Conservation (phyloP, 495 filamentous ascomycete genomes). For the Aspergillus cristatus region DNA sequence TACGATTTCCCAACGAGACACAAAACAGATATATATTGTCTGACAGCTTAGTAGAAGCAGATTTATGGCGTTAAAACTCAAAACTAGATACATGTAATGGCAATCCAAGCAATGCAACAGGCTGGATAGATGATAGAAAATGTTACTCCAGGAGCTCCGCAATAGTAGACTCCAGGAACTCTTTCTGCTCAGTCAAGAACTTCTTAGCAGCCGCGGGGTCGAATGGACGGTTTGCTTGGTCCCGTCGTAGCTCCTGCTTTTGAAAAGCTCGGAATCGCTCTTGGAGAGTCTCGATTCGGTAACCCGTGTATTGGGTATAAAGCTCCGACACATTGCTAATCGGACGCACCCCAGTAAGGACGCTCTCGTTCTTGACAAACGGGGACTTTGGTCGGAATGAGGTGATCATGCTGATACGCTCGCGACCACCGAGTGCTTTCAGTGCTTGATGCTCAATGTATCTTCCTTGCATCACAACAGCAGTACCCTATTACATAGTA, state of each 20-base stretch:
- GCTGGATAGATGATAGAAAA: not conserved
- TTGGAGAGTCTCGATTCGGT: constrained; percentile 59
- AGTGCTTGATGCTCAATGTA: constrained; percentile 66
- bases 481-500: constrained; percentile 43
- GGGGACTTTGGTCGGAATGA: constrained; percentile 55
- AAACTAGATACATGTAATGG: too few relatives aligned
- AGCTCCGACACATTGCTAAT: constrained; percentile 55
- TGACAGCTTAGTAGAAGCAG: too few relatives aligned
- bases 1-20: too few relatives aligned
- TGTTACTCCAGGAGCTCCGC: constrained; percentile 2
- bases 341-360: constrained; percentile 52
- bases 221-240: constrained; percentile 13
- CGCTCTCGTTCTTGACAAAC: constrained; percentile 49
- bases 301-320: constrained; percentile 59
- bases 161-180: constrained; percentile 39
- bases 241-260: constrained; percentile 24
- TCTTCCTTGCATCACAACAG: constrained; percentile 61
- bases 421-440: constrained; percentile 48
- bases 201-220: constrained; percentile 27
- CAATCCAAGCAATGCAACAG: not conserved
- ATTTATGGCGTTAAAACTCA: too few relatives aligned
- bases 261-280: constrained; percentile 33
- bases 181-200: constrained; percentile 36
- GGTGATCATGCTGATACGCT: constrained; percentile 66
- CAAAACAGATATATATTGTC: too few relatives aligned